phyloP scores from a whole-genome alignment of 2,329 filamentous ascomycete species.

The Dothideomycetidae sp. region DNA sequence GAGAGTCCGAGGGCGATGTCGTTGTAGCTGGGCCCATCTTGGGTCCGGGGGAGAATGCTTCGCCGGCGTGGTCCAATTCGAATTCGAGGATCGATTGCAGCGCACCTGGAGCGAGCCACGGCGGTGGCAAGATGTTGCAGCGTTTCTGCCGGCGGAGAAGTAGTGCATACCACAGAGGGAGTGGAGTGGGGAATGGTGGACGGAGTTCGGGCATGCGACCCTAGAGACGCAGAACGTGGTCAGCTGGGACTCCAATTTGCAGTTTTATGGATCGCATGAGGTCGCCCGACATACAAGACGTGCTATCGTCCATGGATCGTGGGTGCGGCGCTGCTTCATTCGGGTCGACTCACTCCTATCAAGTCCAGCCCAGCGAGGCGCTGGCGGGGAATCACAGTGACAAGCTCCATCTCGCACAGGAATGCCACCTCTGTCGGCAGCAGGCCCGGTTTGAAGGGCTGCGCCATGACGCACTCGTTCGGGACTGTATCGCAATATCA shows the following conservation, averaged over 20 bases:
- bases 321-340: constrained; percentile 12
- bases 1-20: constrained; percentile 14
- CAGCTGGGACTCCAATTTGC: constrained; percentile 7
- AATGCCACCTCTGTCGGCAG: constrained; percentile 84
- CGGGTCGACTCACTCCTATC: constrained; percentile 55
- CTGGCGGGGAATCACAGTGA: constrained; percentile 85
- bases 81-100: constrained; percentile 64
- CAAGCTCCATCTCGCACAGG: constrained; percentile 91
- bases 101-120: constrained; percentile 70
- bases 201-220: constrained; percentile 62
- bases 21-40: constrained; percentile 42
- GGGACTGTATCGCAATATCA: too few species aligned
- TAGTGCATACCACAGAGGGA: constrained; percentile 90
- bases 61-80: constrained; percentile 57
- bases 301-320: too few species aligned
- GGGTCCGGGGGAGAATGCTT: constrained; percentile 64
- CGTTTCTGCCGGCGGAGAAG: constrained; percentile 88
- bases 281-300: constrained; percentile 3
- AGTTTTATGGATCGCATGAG: too few species aligned
- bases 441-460: constrained; percentile 50
- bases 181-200: constrained; percentile 62
- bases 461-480: too few species aligned
- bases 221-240: constrained; percentile 32
- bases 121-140: constrained; percentile 80
- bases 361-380: constrained; percentile 74